phyloP scores from a whole-genome alignment of 768 basidiomycete genomes.

The Neoboletus subvelutipes region DNA sequence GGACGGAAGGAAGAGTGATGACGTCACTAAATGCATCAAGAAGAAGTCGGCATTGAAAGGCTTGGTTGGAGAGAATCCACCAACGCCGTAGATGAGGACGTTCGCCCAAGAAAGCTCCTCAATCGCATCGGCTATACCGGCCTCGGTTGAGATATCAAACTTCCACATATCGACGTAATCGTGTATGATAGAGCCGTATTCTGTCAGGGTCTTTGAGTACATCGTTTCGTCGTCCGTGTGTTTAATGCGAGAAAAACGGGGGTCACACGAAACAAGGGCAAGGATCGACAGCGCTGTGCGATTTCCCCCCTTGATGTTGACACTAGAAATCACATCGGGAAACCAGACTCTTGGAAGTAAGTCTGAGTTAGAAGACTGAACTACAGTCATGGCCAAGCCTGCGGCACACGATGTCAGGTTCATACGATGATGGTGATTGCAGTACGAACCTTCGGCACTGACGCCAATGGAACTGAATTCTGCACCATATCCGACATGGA shows the following conservation, averaged over 20 bases:
- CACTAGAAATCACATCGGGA: conserved; percentile 17
- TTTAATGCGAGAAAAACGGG: conserved; percentile 30
- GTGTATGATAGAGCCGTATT: conserved; percentile 39
- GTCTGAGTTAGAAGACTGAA: conserved; percentile 19
- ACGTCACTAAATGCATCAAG: conserved; percentile 70
- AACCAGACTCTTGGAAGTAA: conserved; percentile 25
- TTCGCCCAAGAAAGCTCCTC: conserved; percentile 63
- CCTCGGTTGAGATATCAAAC: conserved; percentile 35
- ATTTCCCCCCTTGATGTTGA: conserved; percentile 9
- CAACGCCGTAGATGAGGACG: conserved; percentile 57
- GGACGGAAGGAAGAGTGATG: conserved; percentile 59
- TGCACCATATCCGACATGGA: conserved; percentile 60
- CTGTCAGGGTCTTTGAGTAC: conserved; percentile 30
- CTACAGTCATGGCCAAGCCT: conserved; percentile 58
- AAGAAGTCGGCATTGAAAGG: conserved; percentile 68
- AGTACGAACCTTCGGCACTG: conserved; percentile 54
- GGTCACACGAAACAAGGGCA: conserved; percentile 52
- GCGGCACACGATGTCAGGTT: conserved; percentile 9
- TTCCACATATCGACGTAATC: conserved; percentile 49
- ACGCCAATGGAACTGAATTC: conserved; percentile 63
- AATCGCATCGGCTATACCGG: conserved; percentile 48
- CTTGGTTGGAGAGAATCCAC: conserved; percentile 45
- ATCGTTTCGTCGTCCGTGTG: conserved; percentile 28
- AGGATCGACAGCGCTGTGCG: conserved; percentile 47
- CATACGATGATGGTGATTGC: conserved; percentile 37